Evolutionary conservation across 23 red algal species (phyloP).

Genomic region (Gracilaria domingensis): DNA sequence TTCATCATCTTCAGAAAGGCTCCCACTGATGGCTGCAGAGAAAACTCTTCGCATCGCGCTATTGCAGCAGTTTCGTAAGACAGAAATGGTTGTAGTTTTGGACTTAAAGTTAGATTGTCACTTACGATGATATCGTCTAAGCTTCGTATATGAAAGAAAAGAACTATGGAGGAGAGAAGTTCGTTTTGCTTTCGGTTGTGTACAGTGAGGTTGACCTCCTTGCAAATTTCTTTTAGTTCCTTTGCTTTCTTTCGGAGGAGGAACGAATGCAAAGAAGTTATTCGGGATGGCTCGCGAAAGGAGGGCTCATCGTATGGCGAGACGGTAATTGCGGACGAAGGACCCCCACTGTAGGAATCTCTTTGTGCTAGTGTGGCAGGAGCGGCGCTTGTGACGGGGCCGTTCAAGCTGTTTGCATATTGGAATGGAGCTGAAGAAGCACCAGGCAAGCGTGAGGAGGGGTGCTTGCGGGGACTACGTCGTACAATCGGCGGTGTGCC

Average conservation of each 20-base stretch:
- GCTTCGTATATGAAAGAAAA: neutral
- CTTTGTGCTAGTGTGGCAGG: too few species aligned
- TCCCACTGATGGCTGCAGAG: neutral
- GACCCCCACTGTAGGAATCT: neutral
- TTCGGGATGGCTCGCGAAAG: neutral
- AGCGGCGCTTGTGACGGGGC: too few species aligned
- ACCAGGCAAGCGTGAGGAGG: too few species aligned
- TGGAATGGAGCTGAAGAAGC: too few species aligned
- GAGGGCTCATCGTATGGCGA: neutral
- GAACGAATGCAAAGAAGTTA: neutral
- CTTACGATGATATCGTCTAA: neutral
- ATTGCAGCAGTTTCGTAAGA: neutral
- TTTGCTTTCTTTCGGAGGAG: neutral
- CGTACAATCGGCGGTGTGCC: too few species aligned
- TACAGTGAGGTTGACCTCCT: neutral
- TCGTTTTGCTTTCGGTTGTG: neutral
- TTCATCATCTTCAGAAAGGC: neutral
- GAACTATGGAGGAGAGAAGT: neutral
- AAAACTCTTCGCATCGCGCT: neutral
- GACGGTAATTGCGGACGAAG: neutral
- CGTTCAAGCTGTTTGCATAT: too few species aligned
- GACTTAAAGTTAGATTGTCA: neutral
- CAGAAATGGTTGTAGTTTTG: neutral
- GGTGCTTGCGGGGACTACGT: too few species aligned
- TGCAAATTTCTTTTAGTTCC: neutral